phyloP scores from a whole-genome alignment of 2,329 filamentous ascomycete species.

The Cucurbitaria berberidis region DNA sequence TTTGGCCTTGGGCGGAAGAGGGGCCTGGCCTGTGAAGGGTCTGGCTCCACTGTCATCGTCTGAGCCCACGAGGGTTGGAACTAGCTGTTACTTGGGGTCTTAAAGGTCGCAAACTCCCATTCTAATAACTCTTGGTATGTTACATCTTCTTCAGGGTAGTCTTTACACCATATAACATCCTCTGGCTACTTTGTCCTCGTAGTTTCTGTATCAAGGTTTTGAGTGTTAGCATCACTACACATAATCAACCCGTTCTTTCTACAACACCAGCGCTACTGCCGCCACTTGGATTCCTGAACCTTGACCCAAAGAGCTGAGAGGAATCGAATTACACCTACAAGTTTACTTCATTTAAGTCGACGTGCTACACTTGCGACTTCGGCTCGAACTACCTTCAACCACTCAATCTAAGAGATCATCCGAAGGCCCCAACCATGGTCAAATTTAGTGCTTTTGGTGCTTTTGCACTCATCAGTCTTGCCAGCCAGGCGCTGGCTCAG shows the following conservation, averaged over 20 bases:
- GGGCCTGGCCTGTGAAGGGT: background rate
- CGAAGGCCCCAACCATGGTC: constrained; percentile 22
- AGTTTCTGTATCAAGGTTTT: background rate
- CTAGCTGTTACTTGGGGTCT: background rate
- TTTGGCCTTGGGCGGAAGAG: background rate
- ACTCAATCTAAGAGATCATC: background rate
- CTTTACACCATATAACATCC: background rate
- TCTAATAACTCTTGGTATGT: background rate
- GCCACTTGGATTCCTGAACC: background rate
- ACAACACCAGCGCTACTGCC: background rate
- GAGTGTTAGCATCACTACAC: background rate
- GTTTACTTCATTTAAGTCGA: background rate
- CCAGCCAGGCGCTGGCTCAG: constrained; percentile 27
- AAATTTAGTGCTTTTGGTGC: constrained; percentile 24
- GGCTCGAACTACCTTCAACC: background rate
- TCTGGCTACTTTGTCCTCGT: background rate
- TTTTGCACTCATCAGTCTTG: constrained; percentile 29
- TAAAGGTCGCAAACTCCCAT: background rate
- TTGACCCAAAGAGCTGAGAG: background rate
- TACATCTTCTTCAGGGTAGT: background rate
- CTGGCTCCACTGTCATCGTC: background rate
- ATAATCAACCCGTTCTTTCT: too few relatives aligned
- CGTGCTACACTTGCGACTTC: background rate
- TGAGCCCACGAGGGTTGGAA: background rate
- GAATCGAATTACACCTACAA: background rate